Conservation (phyloP, 2,329 filamentous ascomycete species). For the Trichoderma asperellum region DNA sequence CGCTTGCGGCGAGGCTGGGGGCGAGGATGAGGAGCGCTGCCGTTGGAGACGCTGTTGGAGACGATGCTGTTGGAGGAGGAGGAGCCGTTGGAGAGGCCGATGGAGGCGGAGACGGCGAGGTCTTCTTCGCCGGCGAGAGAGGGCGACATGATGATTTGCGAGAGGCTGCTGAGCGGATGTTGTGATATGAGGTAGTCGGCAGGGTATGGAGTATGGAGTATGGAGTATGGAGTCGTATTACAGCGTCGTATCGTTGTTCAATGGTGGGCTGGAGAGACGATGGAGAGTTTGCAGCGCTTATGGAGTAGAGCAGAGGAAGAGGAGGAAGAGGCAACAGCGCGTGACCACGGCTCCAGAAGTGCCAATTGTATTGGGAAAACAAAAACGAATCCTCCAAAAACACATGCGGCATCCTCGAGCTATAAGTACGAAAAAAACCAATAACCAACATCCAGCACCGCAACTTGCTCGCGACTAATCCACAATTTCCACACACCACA, state of each 20-base stretch:
- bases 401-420: not conserved
- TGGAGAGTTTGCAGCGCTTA: too few relatives aligned
- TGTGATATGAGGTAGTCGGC: not conserved
- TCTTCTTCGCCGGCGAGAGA: not conserved
- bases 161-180: too few relatives aligned
- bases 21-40: not conserved
- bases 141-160: not conserved
- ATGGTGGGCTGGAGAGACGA: too few relatives aligned
- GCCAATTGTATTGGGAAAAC: not conserved
- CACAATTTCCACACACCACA: not conserved
- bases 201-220: too few relatives aligned
- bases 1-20: slow-evolving; percentile 1
- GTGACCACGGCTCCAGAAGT: too few relatives aligned
- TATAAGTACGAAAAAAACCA: not conserved
- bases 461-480: not conserved
- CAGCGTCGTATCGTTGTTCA: not conserved
- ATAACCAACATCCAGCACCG: not conserved
- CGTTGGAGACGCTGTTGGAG: not conserved
- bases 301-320: not conserved
- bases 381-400: not conserved
- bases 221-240: not conserved
- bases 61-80: not conserved
- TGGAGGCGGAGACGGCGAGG: not conserved
- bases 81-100: not conserved
- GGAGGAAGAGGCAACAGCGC: too few relatives aligned